A percentile compares a stretch with the other conserved stretches of the same genome.
Evolutionary conservation across 2,329 filamentous ascomycete genomes (phyloP).

Genomic region (Aspergillus sp.): DNA sequence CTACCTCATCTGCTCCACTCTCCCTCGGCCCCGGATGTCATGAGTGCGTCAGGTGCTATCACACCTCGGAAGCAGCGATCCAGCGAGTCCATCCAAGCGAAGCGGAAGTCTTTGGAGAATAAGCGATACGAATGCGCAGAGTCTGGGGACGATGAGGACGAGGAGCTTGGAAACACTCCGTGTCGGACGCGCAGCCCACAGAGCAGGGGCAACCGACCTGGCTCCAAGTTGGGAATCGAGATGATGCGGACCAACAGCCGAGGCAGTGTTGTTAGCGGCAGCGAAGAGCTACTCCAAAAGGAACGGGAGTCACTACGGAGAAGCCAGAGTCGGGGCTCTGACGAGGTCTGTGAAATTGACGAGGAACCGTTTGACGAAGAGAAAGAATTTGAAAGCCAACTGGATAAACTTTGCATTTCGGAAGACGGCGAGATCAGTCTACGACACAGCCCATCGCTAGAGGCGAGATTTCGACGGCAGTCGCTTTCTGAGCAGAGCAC

Average conservation of each 20-base stretch:
- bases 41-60: constrained; percentile 46
- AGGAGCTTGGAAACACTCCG: constrained; percentile 64
- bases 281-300: constrained; percentile 33
- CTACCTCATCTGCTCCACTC: constrained; percentile 53
- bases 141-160: constrained; percentile 90
- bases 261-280: constrained; percentile 60
- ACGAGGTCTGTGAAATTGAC: constrained; percentile 13
- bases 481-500: constrained; percentile 8
- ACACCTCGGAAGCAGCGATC: constrained; percentile 59
- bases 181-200: constrained; percentile 46
- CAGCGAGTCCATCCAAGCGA: constrained; percentile 65
- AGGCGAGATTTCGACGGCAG: constrained; percentile 7
- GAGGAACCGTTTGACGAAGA: constrained; percentile 15
- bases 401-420: constrained; percentile 28
- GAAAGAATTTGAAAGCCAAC: constrained; percentile 22
- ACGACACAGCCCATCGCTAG: constrained; percentile 11
- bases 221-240: constrained; percentile 86
- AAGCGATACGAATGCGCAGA: constrained; percentile 68
- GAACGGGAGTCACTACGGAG: constrained; percentile 30
- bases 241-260: constrained; percentile 98
- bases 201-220: constrained; percentile 54
- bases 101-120: constrained; percentile 68
- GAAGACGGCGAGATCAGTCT: constrained; percentile 27
- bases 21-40: constrained; percentile 58
- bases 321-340: constrained; percentile 14